These are phyloP conservation scores for Gymnopilus junonius DNA, from an alignment of 768 basidiomycete genomes.

Conservation along the genomic window DNA sequence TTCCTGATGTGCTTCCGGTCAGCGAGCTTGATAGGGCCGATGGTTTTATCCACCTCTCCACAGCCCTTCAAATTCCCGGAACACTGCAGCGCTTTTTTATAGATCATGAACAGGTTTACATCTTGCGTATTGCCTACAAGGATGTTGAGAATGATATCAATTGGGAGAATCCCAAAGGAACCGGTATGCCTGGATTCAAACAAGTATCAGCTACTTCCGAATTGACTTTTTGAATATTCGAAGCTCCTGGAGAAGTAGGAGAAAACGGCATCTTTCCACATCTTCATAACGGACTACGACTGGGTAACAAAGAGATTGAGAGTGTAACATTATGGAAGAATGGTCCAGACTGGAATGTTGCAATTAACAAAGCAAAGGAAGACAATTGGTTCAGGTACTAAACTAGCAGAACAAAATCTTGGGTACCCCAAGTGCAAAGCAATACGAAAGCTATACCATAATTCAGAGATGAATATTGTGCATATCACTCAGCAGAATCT, in stretches of 20 bases:
- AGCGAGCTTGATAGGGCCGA: constrained; percentile 50
- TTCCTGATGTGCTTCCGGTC: constrained; percentile 52
- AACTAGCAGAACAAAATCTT: background rate
- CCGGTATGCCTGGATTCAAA: constrained; percentile 19
- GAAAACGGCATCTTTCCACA: constrained; percentile 58
- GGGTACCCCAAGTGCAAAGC: background rate
- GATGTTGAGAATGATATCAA: constrained; percentile 42
- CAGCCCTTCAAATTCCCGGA: constrained; percentile 49
- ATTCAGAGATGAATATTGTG: too few relatives aligned
- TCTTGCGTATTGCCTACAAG: constrained; percentile 48
- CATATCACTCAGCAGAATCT: background rate
- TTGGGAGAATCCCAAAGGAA: constrained; percentile 53
- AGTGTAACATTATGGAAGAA: constrained; percentile 34
- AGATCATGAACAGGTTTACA: constrained; percentile 39
- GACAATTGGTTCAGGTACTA: constrained; percentile 30
- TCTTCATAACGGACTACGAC: constrained; percentile 48
- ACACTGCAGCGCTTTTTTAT: constrained; percentile 53
- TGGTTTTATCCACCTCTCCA: constrained; percentile 62
- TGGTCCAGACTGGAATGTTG: constrained; percentile 21
- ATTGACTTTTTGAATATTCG: background rate
- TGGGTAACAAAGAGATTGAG: constrained; percentile 52
- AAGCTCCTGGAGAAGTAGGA: constrained; percentile 46
- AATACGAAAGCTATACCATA: background rate
- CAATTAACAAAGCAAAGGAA: constrained; percentile 22
- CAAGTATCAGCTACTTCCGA: background rate